These are phyloP conservation scores for Alternaria tenuissima DNA, from an alignment of 2,329 filamentous ascomycete species.

Conservation along the genomic window DNA sequence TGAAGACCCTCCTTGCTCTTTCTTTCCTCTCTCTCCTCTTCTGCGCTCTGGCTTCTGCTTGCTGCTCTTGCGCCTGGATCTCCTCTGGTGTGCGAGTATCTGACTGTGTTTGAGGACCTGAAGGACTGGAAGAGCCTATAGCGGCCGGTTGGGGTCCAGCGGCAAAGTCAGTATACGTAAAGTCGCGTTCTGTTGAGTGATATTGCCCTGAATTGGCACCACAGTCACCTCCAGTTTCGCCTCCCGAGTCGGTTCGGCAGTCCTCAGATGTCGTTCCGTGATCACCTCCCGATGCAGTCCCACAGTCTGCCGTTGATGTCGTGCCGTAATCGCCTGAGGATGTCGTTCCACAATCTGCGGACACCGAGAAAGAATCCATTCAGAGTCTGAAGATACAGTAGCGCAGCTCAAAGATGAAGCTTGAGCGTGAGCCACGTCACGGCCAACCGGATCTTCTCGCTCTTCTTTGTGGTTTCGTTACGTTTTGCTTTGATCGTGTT, in stretches of 20 bases:
- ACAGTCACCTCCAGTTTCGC: neutral
- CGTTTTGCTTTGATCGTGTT: neutral
- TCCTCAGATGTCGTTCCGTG: neutral
- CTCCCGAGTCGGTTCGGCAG: neutral
- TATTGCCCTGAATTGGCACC: neutral
- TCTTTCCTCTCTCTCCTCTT: neutral
- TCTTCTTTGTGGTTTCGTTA: neutral
- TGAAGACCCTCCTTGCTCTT: neutral
- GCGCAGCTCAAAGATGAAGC: neutral
- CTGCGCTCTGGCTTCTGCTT: neutral
- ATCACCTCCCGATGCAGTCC: neutral
- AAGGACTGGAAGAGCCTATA: neutral
- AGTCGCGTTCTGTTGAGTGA: neutral
- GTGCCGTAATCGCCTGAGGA: neutral
- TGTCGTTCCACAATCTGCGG: neutral
- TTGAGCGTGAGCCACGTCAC: neutral
- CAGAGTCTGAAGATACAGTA: neutral
- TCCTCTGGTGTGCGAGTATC: neutral
- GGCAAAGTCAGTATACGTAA: neutral
- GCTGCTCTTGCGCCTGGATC: neutral
- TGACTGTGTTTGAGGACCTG: neutral
- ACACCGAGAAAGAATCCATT: neutral
- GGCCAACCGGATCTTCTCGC: neutral
- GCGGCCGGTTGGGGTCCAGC: neutral
- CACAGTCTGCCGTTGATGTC: neutral